Conservation (phyloP, 2,329 filamentous ascomycete genomes). For the Claviceps monticola region DNA sequence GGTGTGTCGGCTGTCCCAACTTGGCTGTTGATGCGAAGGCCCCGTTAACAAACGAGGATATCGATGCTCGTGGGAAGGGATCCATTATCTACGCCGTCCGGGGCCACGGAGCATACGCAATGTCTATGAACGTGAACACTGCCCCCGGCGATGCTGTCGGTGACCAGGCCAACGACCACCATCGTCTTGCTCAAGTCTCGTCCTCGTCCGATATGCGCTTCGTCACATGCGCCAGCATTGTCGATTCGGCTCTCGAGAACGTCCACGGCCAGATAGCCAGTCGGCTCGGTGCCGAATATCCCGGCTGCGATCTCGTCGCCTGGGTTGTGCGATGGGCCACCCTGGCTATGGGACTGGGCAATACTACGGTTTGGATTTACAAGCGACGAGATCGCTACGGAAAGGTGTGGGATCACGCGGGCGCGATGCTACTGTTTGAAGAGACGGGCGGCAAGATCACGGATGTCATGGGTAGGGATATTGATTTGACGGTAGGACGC, state of each 20-base stretch:
- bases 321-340: slow-evolving; percentile 44
- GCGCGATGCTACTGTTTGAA: slow-evolving; percentile 44
- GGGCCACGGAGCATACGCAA: slow-evolving; percentile 33
- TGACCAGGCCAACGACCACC: slow-evolving; percentile 10
- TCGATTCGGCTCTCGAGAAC: slow-evolving; percentile 33
- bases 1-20: slow-evolving; percentile 35
- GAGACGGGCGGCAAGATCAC: slow-evolving; percentile 42
- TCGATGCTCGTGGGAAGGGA: slow-evolving; percentile 29
- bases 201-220: slow-evolving; percentile 20
- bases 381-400: slow-evolving; percentile 27
- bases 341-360: slow-evolving; percentile 37
- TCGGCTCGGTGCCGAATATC: slow-evolving; percentile 27
- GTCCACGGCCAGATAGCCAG: slow-evolving; percentile 31
- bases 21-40: slow-evolving; percentile 24
- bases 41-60: slow-evolving; percentile 28
- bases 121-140: slow-evolving; percentile 19
- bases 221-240: slow-evolving; percentile 32
- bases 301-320: slow-evolving; percentile 37
- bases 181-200: slow-evolving; percentile 20
- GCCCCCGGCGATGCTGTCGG: too few relatives aligned
- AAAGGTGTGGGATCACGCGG: slow-evolving; percentile 48
- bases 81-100: slow-evolving; percentile 37
- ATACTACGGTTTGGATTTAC: slow-evolving; percentile 44
- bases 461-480: slow-evolving; percentile 35
- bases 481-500: slow-evolving; percentile 36